These are phyloP conservation scores for Strobilomyces echinocephalus DNA, from an alignment of 768 basidiomycete genomes.

Conservation along the genomic window DNA sequence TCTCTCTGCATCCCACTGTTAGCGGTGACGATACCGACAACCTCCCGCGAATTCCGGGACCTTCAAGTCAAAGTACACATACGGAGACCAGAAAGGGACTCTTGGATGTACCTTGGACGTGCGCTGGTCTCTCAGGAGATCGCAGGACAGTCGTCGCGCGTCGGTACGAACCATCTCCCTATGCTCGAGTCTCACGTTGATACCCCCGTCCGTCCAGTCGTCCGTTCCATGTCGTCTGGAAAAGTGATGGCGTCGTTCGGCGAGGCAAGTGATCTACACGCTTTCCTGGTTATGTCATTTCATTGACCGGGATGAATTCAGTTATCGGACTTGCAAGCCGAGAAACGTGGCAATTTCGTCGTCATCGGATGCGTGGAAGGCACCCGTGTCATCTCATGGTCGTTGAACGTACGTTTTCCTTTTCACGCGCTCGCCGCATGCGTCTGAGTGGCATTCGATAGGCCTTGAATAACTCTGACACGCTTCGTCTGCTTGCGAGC, in stretches of 20 bases:
- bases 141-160: slow-evolving; percentile 69
- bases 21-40: slow-evolving; percentile 23
- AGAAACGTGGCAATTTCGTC: slow-evolving; percentile 84
- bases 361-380: slow-evolving; percentile 78
- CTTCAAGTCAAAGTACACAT: slow-evolving; percentile 84
- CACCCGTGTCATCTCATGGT: slow-evolving; percentile 75
- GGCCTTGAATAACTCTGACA: slow-evolving; percentile 82
- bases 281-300: background rate
- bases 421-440: slow-evolving; percentile 1
- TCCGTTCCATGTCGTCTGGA: slow-evolving; percentile 53
- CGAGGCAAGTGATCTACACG: slow-evolving; percentile 45
- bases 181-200: slow-evolving; percentile 5
- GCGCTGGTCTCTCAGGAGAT: slow-evolving; percentile 74
- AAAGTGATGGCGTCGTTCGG: slow-evolving; percentile 67
- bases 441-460: slow-evolving; percentile 28
- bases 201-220: slow-evolving; percentile 9
- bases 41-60: slow-evolving; percentile 62
- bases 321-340: slow-evolving; percentile 73
- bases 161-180: slow-evolving; percentile 49
- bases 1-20: background rate
- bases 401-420: slow-evolving; percentile 57
- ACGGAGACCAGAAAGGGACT: slow-evolving; percentile 70
- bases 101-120: slow-evolving; percentile 78
- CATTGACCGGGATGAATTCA: slow-evolving; percentile 22
- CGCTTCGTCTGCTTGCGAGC: slow-evolving; percentile 73